A percentile compares a stretch with the other conserved stretches of the same genome.
phyloP scores from a whole-genome alignment of 257 asterid species.

The Euphrasia confusa region DNA sequence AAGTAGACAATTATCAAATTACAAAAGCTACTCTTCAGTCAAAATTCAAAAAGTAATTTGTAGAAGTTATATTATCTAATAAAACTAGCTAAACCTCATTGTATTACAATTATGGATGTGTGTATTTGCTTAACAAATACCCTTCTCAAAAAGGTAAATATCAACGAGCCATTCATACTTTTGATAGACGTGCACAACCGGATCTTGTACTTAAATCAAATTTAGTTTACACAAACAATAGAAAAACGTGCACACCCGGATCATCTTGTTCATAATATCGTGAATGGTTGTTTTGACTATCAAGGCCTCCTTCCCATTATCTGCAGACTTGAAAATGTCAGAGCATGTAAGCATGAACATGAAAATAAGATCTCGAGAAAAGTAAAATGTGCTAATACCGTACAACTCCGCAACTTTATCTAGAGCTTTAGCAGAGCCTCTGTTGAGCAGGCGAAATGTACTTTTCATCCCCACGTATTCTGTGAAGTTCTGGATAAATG shows the following conservation, averaged over 20 bases:
- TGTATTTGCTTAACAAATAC: not conserved
- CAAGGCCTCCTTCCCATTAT: conserved; percentile 86
- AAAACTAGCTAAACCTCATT: not conserved
- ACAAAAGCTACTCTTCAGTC: not conserved
- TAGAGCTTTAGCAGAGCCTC: conserved; percentile 99
- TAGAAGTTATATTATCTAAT: not conserved
- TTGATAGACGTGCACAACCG: not conserved
- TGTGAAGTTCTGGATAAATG: conserved; percentile 61
- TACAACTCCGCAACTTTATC: conserved; percentile 97
- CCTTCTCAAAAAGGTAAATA: not conserved
- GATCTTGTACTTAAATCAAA: not conserved
- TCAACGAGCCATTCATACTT: not conserved
- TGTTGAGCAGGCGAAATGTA: conserved; percentile 93
- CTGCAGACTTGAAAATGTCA: conserved; percentile 42
- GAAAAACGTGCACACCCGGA: conserved; percentile 50
- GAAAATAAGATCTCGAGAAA: conserved; percentile 24
- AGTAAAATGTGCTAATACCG: conserved; percentile 48
- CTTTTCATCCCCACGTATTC: conserved; percentile 88
- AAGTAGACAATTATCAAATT: conserved; percentile 4
- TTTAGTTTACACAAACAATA: conserved; percentile 1
- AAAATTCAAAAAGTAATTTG: not conserved
- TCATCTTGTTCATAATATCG: conserved; percentile 96
- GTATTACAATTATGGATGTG: not conserved
- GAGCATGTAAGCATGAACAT: conserved; percentile 16
- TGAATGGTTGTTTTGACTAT: conserved; percentile 90